phyloP scores from a whole-genome alignment of 257 asterid species.

The Leonotis leonurus region DNA sequence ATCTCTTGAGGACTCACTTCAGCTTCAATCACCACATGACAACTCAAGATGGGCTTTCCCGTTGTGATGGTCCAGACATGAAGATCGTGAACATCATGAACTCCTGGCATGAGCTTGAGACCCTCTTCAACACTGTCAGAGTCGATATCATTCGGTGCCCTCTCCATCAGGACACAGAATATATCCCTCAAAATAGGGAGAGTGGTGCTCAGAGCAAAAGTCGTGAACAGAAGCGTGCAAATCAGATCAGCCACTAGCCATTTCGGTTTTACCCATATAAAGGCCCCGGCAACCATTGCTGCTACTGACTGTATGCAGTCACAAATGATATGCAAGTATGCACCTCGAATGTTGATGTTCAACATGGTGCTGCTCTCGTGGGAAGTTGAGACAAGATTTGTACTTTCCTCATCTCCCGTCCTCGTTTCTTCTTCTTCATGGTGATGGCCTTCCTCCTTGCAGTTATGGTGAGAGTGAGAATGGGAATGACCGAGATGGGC shows the following conservation, averaged over 20 bases:
- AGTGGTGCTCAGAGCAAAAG: constrained; percentile 44
- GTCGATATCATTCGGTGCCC: constrained; percentile 52
- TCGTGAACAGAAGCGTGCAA: constrained; percentile 54
- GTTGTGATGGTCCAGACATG: constrained; percentile 70
- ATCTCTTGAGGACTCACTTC: constrained; percentile 40
- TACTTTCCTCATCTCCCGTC: constrained; percentile 23
- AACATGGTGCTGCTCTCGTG: constrained; percentile 13
- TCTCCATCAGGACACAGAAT: constrained; percentile 54
- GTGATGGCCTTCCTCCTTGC: background rate
- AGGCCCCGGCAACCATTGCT: constrained; percentile 66
- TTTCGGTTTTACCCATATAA: constrained; percentile 65
- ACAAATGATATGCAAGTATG: constrained; percentile 60
- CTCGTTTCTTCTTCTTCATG: constrained; percentile 28
- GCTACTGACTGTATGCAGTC: constrained; percentile 72
- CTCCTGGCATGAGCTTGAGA: constrained; percentile 40
- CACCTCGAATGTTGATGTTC: constrained; percentile 75
- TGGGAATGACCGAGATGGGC: constrained; percentile 25
- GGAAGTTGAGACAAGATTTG: constrained; percentile 27
- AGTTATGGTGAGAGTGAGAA: constrained; percentile 1
- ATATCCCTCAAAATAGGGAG: constrained; percentile 52
- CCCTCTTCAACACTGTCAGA: constrained; percentile 39
- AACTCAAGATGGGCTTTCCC: constrained; percentile 51
- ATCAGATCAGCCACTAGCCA: constrained; percentile 69
- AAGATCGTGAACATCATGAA: constrained; percentile 60
- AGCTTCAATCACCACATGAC: constrained; percentile 50